A percentile compares a stretch with the other conserved stretches of the same genome.
Conservation (phyloP, 179 eudicot species). For the Beta macrorhiza region DNA sequence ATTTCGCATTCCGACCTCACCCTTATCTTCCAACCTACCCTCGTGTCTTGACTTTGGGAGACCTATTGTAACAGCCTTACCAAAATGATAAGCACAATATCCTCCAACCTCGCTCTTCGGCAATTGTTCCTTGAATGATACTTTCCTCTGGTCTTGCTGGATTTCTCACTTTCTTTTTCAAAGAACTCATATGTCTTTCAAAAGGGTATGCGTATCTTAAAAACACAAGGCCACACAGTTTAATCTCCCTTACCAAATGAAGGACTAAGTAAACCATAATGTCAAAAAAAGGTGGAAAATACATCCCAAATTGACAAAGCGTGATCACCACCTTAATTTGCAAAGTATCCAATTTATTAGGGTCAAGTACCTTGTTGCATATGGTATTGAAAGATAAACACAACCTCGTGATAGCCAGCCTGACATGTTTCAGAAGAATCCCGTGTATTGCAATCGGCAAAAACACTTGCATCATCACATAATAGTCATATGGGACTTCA, state of each 20-base stretch:
- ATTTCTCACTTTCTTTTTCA: not conserved
- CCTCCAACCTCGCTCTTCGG: not conserved
- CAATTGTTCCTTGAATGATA: not conserved
- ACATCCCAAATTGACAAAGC: constrained; percentile 15
- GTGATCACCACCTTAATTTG: not conserved
- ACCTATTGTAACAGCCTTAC: too few relatives aligned
- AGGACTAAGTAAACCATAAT: too few relatives aligned
- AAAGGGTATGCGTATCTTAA: not conserved
- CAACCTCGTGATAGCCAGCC: too few relatives aligned
- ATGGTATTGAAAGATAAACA: too few relatives aligned
- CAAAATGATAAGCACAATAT: too few relatives aligned
- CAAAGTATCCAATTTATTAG: too few relatives aligned
- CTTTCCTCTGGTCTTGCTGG: not conserved
- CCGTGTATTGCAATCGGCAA: constrained; percentile 10
- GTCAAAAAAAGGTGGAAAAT: constrained; percentile 5
- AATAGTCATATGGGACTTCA: not conserved
- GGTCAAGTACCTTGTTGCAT: too few relatives aligned
- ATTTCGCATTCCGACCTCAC: too few relatives aligned
- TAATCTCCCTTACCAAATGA: not conserved
- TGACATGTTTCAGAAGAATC: not conserved
- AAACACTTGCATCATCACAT: constrained; percentile 2
- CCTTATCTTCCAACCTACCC: too few relatives aligned
- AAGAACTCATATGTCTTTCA: not conserved
- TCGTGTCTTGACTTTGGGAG: too few relatives aligned
- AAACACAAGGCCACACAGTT: not conserved